Base-by-base conservation (phyloP, 2,329 filamentous ascomycete genomes). In the Metarhizium humberi region DNA sequence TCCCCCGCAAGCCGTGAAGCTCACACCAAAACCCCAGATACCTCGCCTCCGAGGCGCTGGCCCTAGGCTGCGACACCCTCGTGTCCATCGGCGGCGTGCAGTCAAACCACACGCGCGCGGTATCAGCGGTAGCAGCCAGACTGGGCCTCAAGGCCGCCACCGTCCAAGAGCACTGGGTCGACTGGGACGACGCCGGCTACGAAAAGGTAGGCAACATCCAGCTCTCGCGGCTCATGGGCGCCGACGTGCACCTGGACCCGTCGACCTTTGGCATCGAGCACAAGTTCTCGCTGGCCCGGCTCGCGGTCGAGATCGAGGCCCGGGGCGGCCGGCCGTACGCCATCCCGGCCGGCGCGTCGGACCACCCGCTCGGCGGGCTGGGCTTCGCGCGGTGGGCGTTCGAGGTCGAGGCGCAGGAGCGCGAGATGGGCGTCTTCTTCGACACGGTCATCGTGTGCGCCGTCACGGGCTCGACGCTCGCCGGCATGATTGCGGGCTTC, bases 321-420 rank as follows among this genome's bases (percentile, higher is more conserved):
- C 65, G 65, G 1, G 85, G 83, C 0, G 76, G 78, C 42, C 84
- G 80, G 66, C 83, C 86, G 0, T 90, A 88, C 64, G 86, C 85
- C 64, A 87, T 89, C 59, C 86, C 86, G 4, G 85, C 85, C 0
- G 86, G 86, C 0, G 85, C 85, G 1, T 86, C 81, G 0, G 85
- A 88, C 65, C 86, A 89, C 65, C 82, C 83, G 0, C 74, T 88
- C 0, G 86, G 86, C 3, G 86, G 86, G 0, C 67, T 89, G 16
- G 86, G 86, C 0, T 89, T 88, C 62, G 85, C 85, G 7, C 74
- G 84, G 2, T 89, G 85, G 81, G 85, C 85, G 1, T 82, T 87
- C 40, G 86, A 89, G 67, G 81, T 90, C 0, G 74, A 74, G 50
- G 72, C 75, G 58, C 85, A 89, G 68, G 86, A 89, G 69, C 70